Base-by-base conservation (phyloP, 805 yeast species). In the Zygotorulaspora florentina region DNA sequence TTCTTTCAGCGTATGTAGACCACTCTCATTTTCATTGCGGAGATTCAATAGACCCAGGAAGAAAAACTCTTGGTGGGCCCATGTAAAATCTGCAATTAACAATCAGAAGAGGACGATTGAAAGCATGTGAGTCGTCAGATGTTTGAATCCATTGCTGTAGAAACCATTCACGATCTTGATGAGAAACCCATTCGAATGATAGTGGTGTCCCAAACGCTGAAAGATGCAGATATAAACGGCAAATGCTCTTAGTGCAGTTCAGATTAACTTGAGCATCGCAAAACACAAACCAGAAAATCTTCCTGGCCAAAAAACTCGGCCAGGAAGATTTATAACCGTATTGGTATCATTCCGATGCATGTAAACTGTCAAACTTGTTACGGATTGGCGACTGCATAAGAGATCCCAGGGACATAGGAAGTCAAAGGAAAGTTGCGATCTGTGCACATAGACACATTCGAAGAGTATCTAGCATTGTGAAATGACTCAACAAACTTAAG, bases 391-490 rank as follows among this genome's bases (percentile, higher is more conserved):
- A 13, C n/a, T 16, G 36, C 36, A 33, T 10, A 5, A 33, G 36
- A 34, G 27, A 35, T 13, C 29, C 48, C 52, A 34, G 52, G 52
- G 45, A 48, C 34, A 48, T 39, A 34, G 46, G 50, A 28, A 25
- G n/a, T 28, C 25, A 33, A 39, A 41, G 45, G 34, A 25, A 27
- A 33, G 8, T 35, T 38, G n/a, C 17, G 17, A 33, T 48, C 57
- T 64, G 53, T 55, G 67, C 68, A 62, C 64, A 64, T 50, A 54
- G 68, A 64, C 68, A 64, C 68, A 64, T 64, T 59, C 58, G 52
- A 42, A 54, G 57, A 54, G 52, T 53, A 56, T 51, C 38, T 46
- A 26, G 27, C 20, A 33, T 37, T 41, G 39, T 13, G 28, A 36
- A 38, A 44, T 43, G 53, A 58, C 52, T 47, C 57, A 53, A 56